Evolutionary conservation across 768 basidiomycete genomes (phyloP).

Genomic region (Russula earlei): DNA sequence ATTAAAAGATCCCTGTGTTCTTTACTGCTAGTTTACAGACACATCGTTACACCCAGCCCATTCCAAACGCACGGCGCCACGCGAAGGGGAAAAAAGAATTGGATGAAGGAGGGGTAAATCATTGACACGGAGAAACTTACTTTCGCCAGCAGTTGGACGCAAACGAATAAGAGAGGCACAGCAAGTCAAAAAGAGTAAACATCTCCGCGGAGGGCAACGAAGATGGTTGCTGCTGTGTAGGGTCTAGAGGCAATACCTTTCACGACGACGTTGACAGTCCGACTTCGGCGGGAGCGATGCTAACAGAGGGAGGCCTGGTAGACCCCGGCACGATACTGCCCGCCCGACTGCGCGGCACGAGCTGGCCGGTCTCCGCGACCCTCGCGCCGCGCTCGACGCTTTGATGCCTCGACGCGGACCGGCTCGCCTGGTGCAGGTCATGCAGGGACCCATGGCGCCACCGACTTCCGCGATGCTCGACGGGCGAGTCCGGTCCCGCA

Average conservation of each 20-base stretch:
- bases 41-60: slow-evolving; percentile 2
- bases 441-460: slow-evolving; percentile 26
- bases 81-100: background rate
- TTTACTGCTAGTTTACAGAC: slow-evolving; percentile 13
- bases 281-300: background rate
- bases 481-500: slow-evolving; percentile 16
- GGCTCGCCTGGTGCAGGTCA: slow-evolving; percentile 26
- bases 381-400: slow-evolving; percentile 57
- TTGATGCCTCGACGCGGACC: slow-evolving; percentile 40
- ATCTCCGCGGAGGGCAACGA: background rate
- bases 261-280: slow-evolving; percentile 3
- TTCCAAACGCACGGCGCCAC: background rate
- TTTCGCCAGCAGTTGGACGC: background rate
- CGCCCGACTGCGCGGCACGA: slow-evolving; percentile 31
- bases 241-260: background rate
- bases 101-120: background rate
- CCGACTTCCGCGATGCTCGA: slow-evolving; percentile 27
- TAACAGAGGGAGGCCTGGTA: background rate
- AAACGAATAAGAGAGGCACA: background rate
- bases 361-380: slow-evolving; percentile 58
- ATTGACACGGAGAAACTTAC: background rate
- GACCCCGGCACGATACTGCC: slow-evolving; percentile 11
- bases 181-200: too few relatives aligned
- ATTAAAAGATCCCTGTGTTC: slow-evolving; percentile 8
- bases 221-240: background rate